Evolutionary conservation across 2,329 filamentous ascomycete species (phyloP), one percentile per base, ranked within the genome.

Genomic region (Trichoderma sp.): DNA sequence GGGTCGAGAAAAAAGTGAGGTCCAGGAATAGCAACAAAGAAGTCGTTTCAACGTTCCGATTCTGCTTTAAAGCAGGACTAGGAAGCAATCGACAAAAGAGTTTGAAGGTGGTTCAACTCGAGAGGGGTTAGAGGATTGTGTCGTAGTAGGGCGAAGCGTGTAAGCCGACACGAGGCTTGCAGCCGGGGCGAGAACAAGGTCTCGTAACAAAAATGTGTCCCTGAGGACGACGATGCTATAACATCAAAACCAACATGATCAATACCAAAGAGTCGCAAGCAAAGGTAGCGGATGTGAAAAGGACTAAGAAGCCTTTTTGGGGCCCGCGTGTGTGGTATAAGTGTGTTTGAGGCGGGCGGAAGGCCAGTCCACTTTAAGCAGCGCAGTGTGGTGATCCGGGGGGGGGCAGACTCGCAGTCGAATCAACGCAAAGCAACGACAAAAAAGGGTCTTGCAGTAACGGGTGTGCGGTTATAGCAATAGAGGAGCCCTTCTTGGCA

Each of bases 171-270:
- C 71, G 75, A 74, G 73, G 71, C 72, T 75, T 72, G 71, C 59
- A 72, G 66, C 71, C 68, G 71, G 70, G 30, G 66, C 39, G 66
- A 72, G 71, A 64, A 67, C 66, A 62, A 71, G 69, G 68, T 72
- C 65, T 68, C 72, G 53, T 73, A 72, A 59, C 34, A 57, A 64
- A 67, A 26, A 68, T 73, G 75, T 78, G 80, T 81, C 80, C 80
- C 80, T 80, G 77, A 79, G 80, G 80, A 82, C 80, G 68, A 76
- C 75, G 34, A 70, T 79, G 80, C 76, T 82, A 82, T 82, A 82
- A 82, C 61, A 75, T 75, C 71, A 73, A 68, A 73, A 73, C 75
- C 71, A 75, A 79, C 80, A 82, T 82, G 72, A 73, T 82, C 75
- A 75, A 78, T 74, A 75, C 73, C 66, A 74, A 73, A 66, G 64